Conservation (phyloP, 2,329 filamentous ascomycete species). For the Diaporthe destruens region DNA sequence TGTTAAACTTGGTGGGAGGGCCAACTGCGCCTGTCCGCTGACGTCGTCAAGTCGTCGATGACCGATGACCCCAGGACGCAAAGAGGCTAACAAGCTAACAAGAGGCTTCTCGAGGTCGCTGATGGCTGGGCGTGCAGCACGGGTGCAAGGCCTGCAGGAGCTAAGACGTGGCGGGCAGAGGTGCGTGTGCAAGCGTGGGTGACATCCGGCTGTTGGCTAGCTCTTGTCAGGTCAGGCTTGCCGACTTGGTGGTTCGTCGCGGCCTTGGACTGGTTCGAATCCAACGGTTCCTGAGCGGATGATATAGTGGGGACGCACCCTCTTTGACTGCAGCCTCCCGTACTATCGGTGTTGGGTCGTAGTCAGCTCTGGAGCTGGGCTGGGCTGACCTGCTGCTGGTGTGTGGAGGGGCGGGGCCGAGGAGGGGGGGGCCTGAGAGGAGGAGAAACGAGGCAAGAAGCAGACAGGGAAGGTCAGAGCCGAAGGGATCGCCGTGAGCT, state of each 20-base stretch:
- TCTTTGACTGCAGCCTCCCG: constrained; percentile 23
- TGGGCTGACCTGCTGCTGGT: constrained; percentile 5
- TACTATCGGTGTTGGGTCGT: constrained; percentile 23
- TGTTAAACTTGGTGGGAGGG: background rate
- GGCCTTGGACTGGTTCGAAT: constrained; percentile 24
- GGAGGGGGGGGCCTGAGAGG: background rate
- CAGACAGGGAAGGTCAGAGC: constrained; percentile 33
- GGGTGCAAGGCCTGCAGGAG: constrained; percentile 19
- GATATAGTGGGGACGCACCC: constrained; percentile 28
- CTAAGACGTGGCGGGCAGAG: constrained; percentile 21
- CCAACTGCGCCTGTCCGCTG: constrained; percentile 37
- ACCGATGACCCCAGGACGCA: constrained; percentile 14
- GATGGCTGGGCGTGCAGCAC: constrained; percentile 32
- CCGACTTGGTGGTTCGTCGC: constrained; percentile 27
- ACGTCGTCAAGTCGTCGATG: constrained; percentile 34
- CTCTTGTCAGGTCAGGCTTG: constrained; percentile 28
- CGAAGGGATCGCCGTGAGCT: constrained; percentile 15
- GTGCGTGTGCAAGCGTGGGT: constrained; percentile 31
- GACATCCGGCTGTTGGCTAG: constrained; percentile 34
- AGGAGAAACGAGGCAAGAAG: background rate
- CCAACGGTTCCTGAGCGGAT: constrained; percentile 33
- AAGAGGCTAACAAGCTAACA: too few species aligned
- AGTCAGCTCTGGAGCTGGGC: constrained; percentile 22
- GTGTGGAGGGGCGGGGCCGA: background rate
- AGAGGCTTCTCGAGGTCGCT: constrained; percentile 14